Base-by-base conservation (phyloP, 106 monocot genomes). In the Platanthera guangdongensis region DNA sequence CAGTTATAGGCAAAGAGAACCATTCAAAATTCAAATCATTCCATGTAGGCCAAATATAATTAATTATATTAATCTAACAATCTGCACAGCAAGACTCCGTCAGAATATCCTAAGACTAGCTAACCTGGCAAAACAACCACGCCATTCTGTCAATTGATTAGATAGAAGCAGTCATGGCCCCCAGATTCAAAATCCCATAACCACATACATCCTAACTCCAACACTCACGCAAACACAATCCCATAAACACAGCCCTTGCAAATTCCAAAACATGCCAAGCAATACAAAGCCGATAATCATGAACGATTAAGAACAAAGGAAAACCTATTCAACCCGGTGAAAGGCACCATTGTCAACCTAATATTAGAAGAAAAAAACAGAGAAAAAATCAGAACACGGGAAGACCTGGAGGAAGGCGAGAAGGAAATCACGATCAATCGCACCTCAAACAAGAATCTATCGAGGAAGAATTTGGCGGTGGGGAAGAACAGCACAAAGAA, bases 361-460 rank as follows among this genome's bases (percentile, higher is more conserved):
- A 14, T 45, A 70, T 25, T 25, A 25, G 25, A 45, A 70, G 47
- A 25, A 11, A 45, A n/a, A 47, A 70, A 15, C 15, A n/a, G 47
- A 45, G 59, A 18, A 18, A 59, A 59, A 18, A 59, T 18, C 39
- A 70, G n/a, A 70, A 70, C 14, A 47, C 47, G 16, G 25, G 47
- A 47, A 47, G 39, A 14, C 16, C 46, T n/a, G n/a, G n/a, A n/a
- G n/a, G n/a, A n/a, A n/a, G n/a, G n/a, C n/a, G n/a, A n/a, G n/a
- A n/a, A n/a, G n/a, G n/a, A n/a, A n/a, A n/a, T n/a, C n/a, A n/a
- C n/a, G n/a, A n/a, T n/a, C 46, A 15, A 45, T 47, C 15, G 16
- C 59, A 94, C 95, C 92, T 95, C 88, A 74, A 95, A 95, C 11
- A 95, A 87, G 79, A 88, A 85, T 68, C 92, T 80, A 76, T 92